A percentile compares a stretch with the other conserved stretches of the same genome.
Evolutionary conservation across 306 rosid genomes (phyloP).

Genomic region (Corylus heterophylla): DNA sequence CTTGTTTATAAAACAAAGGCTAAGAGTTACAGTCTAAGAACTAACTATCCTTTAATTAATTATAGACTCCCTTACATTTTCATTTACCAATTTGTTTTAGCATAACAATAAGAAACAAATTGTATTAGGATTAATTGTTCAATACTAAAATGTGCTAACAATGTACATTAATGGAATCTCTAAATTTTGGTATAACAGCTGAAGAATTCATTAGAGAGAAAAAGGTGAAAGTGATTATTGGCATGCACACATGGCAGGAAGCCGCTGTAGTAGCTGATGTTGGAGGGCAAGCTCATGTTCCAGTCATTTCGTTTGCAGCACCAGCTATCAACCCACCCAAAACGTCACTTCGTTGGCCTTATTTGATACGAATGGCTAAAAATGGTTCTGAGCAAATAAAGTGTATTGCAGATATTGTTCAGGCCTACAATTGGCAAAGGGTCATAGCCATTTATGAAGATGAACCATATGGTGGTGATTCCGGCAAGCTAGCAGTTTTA

Average conservation of each 20-base stretch:
- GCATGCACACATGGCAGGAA: conserved; percentile 61
- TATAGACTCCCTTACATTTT: no score
- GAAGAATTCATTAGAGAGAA: conserved; percentile 39
- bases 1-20: no score
- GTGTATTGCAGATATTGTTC: conserved; percentile 53
- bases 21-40: no score
- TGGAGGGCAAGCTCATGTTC: conserved; percentile 45
- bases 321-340: conserved; percentile 45
- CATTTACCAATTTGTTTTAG: no score
- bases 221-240: conserved; percentile 47
- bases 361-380: conserved; percentile 39
- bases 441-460: conserved; percentile 54
- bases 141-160: background rate
- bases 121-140: no score
- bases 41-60: no score
- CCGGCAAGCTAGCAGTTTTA: conserved; percentile 46
- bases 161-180: background rate
- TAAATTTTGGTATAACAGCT: conserved; percentile 34
- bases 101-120: no score
- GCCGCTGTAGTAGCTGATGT: conserved; percentile 53
- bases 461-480: conserved; percentile 43
- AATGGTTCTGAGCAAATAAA: conserved; percentile 31
- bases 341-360: conserved; percentile 48
- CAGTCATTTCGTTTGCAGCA: conserved; percentile 56
- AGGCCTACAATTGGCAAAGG: conserved; percentile 43